A percentile compares a stretch with the other conserved stretches of the same genome.
These are phyloP conservation scores for Vanilla planifolia DNA, from an alignment of 106 monocot species.

Conservation along the genomic window DNA sequence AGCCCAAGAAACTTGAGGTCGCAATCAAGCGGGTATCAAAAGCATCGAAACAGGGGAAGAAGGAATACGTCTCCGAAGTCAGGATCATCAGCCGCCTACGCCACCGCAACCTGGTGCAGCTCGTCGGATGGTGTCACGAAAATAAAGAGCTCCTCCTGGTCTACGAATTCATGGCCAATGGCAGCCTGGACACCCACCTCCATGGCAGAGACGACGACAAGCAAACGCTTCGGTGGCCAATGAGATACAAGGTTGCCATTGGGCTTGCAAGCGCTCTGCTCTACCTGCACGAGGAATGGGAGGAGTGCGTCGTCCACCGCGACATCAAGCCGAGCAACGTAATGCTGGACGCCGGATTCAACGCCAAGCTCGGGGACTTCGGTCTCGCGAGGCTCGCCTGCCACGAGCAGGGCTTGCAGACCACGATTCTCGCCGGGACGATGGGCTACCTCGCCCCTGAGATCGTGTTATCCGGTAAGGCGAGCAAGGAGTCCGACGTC, in stretches of 20 bases:
- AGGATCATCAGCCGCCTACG: slow-evolving; percentile 24
- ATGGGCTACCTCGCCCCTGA: slow-evolving; percentile 25
- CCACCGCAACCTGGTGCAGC: slow-evolving; percentile 24
- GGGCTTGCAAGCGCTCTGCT: slow-evolving; percentile 18
- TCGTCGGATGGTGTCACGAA: slow-evolving; percentile 28
- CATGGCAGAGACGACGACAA: not conserved
- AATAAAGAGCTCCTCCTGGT: slow-evolving; percentile 12
- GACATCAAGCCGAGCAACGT: slow-evolving; percentile 21
- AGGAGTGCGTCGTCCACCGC: slow-evolving; percentile 24
- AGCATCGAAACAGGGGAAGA: slow-evolving; percentile 7
- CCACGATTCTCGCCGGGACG: slow-evolving; percentile 15
- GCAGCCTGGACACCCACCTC: slow-evolving; percentile 31
- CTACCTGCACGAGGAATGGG: slow-evolving; percentile 25
- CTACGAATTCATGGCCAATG: slow-evolving; percentile 48
- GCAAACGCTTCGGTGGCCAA: slow-evolving; percentile 6
- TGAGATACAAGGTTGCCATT: slow-evolving; percentile 9
- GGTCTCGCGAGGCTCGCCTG: slow-evolving; percentile 19
- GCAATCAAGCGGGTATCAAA: slow-evolving; percentile 25
- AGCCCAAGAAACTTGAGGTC: slow-evolving; percentile 9
- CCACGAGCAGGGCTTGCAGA: slow-evolving; percentile 7
- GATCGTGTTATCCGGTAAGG: slow-evolving; percentile 5
- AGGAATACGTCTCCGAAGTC: slow-evolving; percentile 22
- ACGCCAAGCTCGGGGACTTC: slow-evolving; percentile 22
- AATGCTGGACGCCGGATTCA: slow-evolving; percentile 19
- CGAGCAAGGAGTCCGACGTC: slow-evolving; percentile 20